phyloP scores from a whole-genome alignment of 176 grass and related monocot species.

The Tillandsia fasciculata region DNA sequence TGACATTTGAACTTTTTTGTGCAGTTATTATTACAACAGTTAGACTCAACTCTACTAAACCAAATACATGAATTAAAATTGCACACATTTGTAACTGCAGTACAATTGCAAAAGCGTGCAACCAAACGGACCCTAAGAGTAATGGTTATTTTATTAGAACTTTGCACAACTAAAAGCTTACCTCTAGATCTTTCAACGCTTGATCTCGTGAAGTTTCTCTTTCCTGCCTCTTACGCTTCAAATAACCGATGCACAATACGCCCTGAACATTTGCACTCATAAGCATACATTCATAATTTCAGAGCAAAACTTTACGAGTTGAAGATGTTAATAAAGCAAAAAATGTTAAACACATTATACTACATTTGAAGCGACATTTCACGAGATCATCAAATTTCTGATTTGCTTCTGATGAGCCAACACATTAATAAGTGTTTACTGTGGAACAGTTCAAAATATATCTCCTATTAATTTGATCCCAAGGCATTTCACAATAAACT shows the following conservation, averaged over 20 bases:
- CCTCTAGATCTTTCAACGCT: conserved; percentile 73
- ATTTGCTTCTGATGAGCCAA: not conserved
- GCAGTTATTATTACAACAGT: no score
- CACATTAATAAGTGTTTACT: not conserved
- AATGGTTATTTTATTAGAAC: no score
- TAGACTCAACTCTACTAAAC: no score
- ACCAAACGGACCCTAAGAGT: no score
- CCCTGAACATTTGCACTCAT: conserved; percentile 48
- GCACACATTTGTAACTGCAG: no score
- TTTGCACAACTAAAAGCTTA: conserved; percentile 19
- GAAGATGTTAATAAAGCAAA: not conserved
- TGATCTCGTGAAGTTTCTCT: conserved; percentile 64
- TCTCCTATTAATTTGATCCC: not conserved
- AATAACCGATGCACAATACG: conserved; percentile 65
- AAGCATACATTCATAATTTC: not conserved
- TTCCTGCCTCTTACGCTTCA: conserved; percentile 61
- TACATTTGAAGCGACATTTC: not conserved
- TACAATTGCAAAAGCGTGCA: no score
- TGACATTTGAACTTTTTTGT: no score
- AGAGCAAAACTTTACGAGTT: not conserved
- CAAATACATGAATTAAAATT: no score
- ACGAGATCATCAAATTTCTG: not conserved
- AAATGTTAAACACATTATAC: not conserved
- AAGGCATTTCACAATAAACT: not conserved
- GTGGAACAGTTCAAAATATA: not conserved